Evolutionary conservation across 768 basidiomycete species (phyloP), one percentile per base, ranked within the genome.

Genomic region (Amanita muscaria): DNA sequence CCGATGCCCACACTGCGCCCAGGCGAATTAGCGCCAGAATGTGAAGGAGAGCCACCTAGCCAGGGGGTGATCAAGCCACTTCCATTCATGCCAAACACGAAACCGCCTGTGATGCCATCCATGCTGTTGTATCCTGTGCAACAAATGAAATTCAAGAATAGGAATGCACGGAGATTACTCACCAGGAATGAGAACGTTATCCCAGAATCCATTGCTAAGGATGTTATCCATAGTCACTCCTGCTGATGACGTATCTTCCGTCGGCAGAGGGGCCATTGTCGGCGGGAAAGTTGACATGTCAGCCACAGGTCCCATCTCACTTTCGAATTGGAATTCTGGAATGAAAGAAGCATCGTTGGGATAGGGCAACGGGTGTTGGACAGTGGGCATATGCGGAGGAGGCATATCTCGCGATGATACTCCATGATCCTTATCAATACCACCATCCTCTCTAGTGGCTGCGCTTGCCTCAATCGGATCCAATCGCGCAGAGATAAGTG

Each of bases 251-350:
- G 58, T 37, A 27, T 73, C 69, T 45, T 65, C 66, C 29, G 59
- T 37, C 43, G 71, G 68, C 45, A 65, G 44, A 4, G 77, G 70
- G 38, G 77, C 81, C 83, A 88, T 88, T 42, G 83, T 88, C n/a
- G 88, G 88, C 39, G 87, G 88, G 74, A 89, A 89, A 44, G 79
- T 87, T 37, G 82, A 76, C 54, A 89, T 79, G 58, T 89, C 87
- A 49, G 74, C 77, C 12, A 80, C 84, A 3, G 84, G 86, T 0
- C 87, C 88, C 83, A 88, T 88, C 68, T 90, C 88, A 42, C 85
- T 69, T 42, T 79, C 78, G 54, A 85, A 82, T 48, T 82, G 77
- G 62, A 81, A 87, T 54, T 79, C 77, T 49, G 69, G 65, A 47
- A 79, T 53, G 31, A 32, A 37, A 50, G 50, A 50, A 57, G 60